These are phyloP conservation scores for Viridothelium virens DNA, from an alignment of 495 filamentous ascomycete species.

Conservation along the genomic window DNA sequence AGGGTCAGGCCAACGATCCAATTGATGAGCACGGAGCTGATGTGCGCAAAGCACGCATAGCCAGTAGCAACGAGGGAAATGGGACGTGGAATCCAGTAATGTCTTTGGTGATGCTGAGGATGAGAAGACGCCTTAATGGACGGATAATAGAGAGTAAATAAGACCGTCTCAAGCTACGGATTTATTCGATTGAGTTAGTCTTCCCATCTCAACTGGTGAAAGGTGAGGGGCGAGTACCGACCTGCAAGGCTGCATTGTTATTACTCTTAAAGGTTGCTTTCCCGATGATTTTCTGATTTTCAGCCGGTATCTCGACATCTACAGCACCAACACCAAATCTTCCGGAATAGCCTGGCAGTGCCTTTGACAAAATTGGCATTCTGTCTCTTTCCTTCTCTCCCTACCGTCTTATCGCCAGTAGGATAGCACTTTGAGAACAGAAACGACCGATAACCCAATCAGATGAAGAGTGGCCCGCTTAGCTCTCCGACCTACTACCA, in stretches of 20 bases:
- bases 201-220: neutral
- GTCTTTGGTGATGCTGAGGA: constrained; percentile 24
- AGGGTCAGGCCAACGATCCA: constrained; percentile 34
- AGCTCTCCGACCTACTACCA: neutral
- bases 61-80: constrained; percentile 44
- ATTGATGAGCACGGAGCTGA: constrained; percentile 39
- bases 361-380: constrained; percentile 39
- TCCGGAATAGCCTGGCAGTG: constrained; percentile 43
- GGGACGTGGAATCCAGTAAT: constrained; percentile 45
- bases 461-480: neutral
- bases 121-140: constrained; percentile 24
- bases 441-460: neutral
- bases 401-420: neutral
- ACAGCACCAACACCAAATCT: constrained; percentile 42
- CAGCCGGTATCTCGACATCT: constrained; percentile 41
- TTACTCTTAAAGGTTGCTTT: constrained; percentile 37
- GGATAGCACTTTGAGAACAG: neutral
- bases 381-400: neutral
- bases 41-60: constrained; percentile 41
- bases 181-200: neutral
- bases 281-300: constrained; percentile 28
- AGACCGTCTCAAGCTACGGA: constrained; percentile 38
- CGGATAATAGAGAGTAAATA: constrained; percentile 47
- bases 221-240: neutral
- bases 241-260: constrained; percentile 34